Evolutionary conservation across 345 rosid species (phyloP).

Genomic region (Linum usitatissimum): DNA sequence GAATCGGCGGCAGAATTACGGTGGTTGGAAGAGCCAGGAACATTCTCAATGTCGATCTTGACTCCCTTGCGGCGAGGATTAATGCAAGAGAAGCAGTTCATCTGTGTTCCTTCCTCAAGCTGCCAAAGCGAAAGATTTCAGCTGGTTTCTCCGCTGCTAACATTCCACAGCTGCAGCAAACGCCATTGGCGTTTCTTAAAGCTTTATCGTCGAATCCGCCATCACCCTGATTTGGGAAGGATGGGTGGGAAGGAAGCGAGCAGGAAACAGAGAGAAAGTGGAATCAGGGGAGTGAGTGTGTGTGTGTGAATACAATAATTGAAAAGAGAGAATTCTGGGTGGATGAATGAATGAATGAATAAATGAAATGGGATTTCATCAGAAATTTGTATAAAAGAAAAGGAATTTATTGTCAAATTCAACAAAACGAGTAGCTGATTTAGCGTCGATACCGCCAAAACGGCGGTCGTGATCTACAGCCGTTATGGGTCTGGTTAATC

Average conservation of each 20-base stretch:
- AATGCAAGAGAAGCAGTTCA: conserved; percentile 88
- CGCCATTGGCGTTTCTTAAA: too few relatives aligned
- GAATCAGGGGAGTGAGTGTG: neutral
- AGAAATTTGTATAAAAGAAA: too few relatives aligned
- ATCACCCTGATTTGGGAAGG: too few relatives aligned
- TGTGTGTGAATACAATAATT: neutral
- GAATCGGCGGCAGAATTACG: conserved; percentile 23
- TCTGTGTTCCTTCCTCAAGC: conserved; percentile 14
- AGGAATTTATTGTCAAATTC: neutral
- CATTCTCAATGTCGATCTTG: conserved; percentile 59
- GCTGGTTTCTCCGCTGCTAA: too few relatives aligned
- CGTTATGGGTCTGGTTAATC: too few relatives aligned
- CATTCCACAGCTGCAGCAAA: too few relatives aligned
- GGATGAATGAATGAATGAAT: too few relatives aligned
- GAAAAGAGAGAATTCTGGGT: too few relatives aligned
- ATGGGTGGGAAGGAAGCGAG: too few relatives aligned
- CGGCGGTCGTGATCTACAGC: too few relatives aligned
- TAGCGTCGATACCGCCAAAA: neutral
- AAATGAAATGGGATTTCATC: too few relatives aligned
- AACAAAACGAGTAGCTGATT: neutral
- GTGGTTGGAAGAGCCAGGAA: conserved; percentile 36
- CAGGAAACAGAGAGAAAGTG: neutral
- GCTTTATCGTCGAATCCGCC: too few relatives aligned
- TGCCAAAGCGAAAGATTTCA: neutral
- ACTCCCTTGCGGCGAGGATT: conserved; percentile 37